Base-by-base conservation (phyloP, 1,284 basidiomycete species). In the Polyporus tsugae region DNA sequence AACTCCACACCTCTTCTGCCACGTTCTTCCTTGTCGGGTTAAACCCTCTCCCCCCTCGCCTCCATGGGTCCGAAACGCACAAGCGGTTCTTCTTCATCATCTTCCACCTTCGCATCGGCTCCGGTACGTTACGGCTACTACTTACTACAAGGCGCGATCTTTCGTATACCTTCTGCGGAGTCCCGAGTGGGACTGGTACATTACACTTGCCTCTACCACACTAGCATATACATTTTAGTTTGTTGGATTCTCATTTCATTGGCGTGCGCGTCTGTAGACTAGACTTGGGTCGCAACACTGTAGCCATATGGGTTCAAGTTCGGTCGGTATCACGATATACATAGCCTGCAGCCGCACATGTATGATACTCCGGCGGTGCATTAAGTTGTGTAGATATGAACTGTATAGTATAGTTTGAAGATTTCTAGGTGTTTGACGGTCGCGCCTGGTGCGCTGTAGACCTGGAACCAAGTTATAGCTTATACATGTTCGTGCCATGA, bases 131-230 rank as follows among this genome's bases (percentile, higher is more conserved):
- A 46, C 44, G 6, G 19, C 44, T 22, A 46, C 44, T 13, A 11
- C 25, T 22, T 49, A 49, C 22, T 22, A 11, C 22, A 11, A 9
- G 7, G 46, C 46, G 46, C 22, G 46, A 49, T 49, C 46, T 22
- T 25, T 49, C 46, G 22, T 49, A 49, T 49, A 49, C 46, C 46
- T 49, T 25, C 46, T 25, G 46, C n/a, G 46, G 44, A 49, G 25
- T 22, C 46, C 46, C 25, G 46, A 25, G 46, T 49, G 22, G 22
- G 22, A 49, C 22, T 25, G 46, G 22, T 49, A 22, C 22, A 25
- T 25, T 22, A 46, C 44, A 1, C 3, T n/a, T 7, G 7, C 5
- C 9, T 46, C 19, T 22, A 22, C 2, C 25, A 49, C 46, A 22
- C 46, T 49, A 49, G 46, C 10, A 19, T 25, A 49, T 49, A 46